These are phyloP conservation scores for Dioscorea alata DNA, from an alignment of 106 monocot species.

Conservation along the genomic window DNA sequence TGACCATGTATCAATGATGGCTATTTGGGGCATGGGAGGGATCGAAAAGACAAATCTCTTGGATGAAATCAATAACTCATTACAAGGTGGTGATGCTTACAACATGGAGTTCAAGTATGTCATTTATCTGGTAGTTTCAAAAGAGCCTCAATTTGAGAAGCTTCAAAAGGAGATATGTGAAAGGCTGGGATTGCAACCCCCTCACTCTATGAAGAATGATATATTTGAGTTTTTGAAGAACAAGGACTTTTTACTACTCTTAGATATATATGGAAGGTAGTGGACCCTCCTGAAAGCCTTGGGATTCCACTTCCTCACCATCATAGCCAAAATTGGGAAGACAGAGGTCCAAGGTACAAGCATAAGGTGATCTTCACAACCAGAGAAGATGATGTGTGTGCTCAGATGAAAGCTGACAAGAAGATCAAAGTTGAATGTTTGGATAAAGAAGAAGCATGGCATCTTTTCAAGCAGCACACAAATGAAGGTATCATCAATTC, in stretches of 20 bases:
- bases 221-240: constrained; percentile 6
- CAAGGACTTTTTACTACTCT: constrained; percentile 10
- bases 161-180: neutral
- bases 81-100: neutral
- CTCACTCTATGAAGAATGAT: neutral
- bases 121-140: neutral
- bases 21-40: constrained; percentile 14
- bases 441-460: neutral
- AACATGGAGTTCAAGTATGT: neutral
- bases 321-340: neutral
- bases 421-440: constrained; percentile 4
- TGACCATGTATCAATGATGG: neutral
- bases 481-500: neutral
- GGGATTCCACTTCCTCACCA: neutral
- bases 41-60: constrained; percentile 13
- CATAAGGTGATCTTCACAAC: constrained; percentile 10
- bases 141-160: neutral
- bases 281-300: neutral
- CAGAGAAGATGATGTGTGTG: neutral
- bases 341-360: no score
- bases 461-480: neutral
- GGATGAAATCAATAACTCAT: neutral
- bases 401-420: neutral
- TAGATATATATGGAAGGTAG: constrained; percentile 14
- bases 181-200: neutral